A percentile compares a stretch with the other conserved stretches of the same genome.
Evolutionary conservation across 768 basidiomycete genomes (phyloP).

Genomic region (Gyrodon lividus): DNA sequence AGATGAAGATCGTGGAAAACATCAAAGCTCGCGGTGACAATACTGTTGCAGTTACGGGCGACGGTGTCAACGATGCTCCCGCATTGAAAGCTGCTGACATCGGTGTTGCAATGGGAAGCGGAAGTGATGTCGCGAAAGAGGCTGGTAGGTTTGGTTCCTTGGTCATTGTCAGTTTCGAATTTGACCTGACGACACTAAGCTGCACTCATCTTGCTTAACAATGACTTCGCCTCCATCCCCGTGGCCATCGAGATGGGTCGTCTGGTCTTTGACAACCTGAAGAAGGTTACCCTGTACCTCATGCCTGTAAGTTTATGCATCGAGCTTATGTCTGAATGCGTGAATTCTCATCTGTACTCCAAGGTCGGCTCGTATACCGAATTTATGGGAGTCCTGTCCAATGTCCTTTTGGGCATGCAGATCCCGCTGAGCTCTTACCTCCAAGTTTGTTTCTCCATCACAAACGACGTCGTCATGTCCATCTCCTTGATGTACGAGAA

Average conservation of each 20-base stretch:
- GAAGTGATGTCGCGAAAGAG: slow-evolving; percentile 52
- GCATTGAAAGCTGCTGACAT: slow-evolving; percentile 54
- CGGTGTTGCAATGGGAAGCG: slow-evolving; percentile 53
- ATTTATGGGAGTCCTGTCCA: slow-evolving; percentile 53
- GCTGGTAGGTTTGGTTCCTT: slow-evolving; percentile 39
- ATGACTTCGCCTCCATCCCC: slow-evolving; percentile 58
- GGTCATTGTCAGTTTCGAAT: not conserved
- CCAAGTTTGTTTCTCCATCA: slow-evolving; percentile 56
- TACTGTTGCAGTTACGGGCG: slow-evolving; percentile 54
- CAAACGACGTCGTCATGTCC: slow-evolving; percentile 51
- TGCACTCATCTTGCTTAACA: slow-evolving; percentile 52
- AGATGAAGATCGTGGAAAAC: slow-evolving; percentile 55
- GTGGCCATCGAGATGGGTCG: slow-evolving; percentile 60
- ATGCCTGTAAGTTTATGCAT: slow-evolving; percentile 35
- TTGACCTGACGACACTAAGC: slow-evolving; percentile 20
- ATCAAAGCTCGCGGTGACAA: slow-evolving; percentile 47
- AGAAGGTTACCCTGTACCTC: slow-evolving; percentile 49
- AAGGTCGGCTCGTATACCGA: slow-evolving; percentile 60
- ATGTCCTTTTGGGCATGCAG: slow-evolving; percentile 59
- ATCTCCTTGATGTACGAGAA: slow-evolving; percentile 53
- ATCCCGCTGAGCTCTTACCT: slow-evolving; percentile 54
- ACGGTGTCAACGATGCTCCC: slow-evolving; percentile 56
- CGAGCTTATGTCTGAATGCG: not conserved
- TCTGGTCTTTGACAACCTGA: slow-evolving; percentile 57
- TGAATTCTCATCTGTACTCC: not conserved